These are phyloP conservation scores for Globisporangium yorkense DNA, from an alignment of 352 stramenopile species.

Conservation along the genomic window DNA sequence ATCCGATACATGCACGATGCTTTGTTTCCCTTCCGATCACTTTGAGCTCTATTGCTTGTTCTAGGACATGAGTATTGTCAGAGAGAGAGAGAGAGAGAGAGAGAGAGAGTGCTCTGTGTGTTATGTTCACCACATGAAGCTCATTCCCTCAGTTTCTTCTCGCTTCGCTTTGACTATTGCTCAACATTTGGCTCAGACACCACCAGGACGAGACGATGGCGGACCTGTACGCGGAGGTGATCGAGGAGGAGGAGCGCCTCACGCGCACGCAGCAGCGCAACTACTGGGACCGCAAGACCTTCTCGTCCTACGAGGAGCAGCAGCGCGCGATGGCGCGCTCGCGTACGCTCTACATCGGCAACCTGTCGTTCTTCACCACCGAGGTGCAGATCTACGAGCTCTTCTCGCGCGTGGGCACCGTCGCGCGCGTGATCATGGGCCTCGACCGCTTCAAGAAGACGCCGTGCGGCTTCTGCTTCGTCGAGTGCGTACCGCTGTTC, in stretches of 20 bases:
- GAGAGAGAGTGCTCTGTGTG: not conserved
- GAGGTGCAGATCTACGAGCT: conserved; percentile 93
- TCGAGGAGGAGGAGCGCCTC: conserved; percentile 57
- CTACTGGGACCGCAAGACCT: conserved; percentile 96
- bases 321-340: conserved; percentile 89
- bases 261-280: conserved; percentile 67
- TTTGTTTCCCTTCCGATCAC: too few species aligned
- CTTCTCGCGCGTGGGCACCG: conserved; percentile 91
- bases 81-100: too few species aligned
- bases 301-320: conserved; percentile 89
- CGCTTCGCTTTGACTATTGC: not conserved
- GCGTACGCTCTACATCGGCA: conserved; percentile 95
- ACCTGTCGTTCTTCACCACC: conserved; percentile 96
- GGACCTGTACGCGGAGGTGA: conserved; percentile 34
- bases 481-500: conserved; percentile 74
- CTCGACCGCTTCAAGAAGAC: conserved; percentile 95
- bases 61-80: too few species aligned
- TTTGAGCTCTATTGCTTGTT: too few species aligned
- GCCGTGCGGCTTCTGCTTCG: conserved; percentile 97
- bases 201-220: conserved; percentile 28
- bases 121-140: not conserved
- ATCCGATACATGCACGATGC: not conserved
- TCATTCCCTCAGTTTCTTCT: not conserved
- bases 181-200: not conserved
- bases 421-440: conserved; percentile 94